Evolutionary conservation across 345 rosid species (phyloP).

Genomic region (Lepidium africanum): DNA sequence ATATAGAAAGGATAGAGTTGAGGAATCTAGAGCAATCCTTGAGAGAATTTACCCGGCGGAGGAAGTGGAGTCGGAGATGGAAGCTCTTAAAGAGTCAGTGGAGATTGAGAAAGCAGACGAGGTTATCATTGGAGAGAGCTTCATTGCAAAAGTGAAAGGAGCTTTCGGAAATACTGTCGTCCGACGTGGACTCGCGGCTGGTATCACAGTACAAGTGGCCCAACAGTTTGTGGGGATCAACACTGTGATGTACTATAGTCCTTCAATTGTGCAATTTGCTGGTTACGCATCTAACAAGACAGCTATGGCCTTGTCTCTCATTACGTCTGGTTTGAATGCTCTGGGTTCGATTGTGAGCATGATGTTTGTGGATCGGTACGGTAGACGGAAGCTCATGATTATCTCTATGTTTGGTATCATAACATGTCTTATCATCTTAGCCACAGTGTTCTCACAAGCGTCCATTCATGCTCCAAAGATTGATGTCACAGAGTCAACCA

Average conservation of each 20-base stretch:
- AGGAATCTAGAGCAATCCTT: constrained; percentile 54
- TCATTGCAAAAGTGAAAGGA: constrained; percentile 50
- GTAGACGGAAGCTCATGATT: constrained; percentile 75
- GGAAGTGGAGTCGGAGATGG: constrained; percentile 56
- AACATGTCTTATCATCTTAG: constrained; percentile 39
- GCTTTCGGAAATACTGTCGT: constrained; percentile 42
- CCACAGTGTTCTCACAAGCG: constrained; percentile 51
- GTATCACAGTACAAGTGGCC: constrained; percentile 78
- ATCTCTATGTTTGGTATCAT: constrained; percentile 72
- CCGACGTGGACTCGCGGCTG: constrained; percentile 73
- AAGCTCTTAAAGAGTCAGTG: constrained; percentile 39
- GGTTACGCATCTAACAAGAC: constrained; percentile 80
- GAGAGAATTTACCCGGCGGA: constrained; percentile 57
- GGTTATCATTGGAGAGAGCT: constrained; percentile 35
- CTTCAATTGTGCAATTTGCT: constrained; percentile 78
- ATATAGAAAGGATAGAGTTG: constrained; percentile 40
- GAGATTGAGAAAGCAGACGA: constrained; percentile 56
- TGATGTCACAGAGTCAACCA: constrained; percentile 20
- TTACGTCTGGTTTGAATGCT: constrained; percentile 80
- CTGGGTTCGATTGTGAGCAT: constrained; percentile 71
- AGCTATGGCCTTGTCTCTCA: constrained; percentile 72
- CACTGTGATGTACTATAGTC: constrained; percentile 86
- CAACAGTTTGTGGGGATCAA: constrained; percentile 91
- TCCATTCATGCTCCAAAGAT: constrained; percentile 47
- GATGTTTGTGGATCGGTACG: constrained; percentile 66